Evolutionary conservation across 305 asterid genomes (phyloP).

Genomic region (Solanum hybrid): DNA sequence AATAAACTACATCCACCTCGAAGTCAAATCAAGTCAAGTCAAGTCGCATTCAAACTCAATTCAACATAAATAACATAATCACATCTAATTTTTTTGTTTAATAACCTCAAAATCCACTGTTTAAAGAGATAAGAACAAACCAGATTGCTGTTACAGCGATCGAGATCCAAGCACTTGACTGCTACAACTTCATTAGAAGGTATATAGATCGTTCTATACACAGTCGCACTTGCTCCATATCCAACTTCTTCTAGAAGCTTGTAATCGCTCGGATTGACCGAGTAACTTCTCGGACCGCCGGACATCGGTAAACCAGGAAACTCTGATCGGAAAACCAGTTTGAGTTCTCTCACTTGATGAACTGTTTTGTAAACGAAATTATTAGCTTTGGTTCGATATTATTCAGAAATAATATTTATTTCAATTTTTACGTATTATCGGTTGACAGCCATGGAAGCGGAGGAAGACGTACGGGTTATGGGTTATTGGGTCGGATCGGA

Average conservation of each 20-base stretch:
- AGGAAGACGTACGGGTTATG: not conserved
- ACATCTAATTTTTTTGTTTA: not conserved
- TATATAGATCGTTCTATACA: slow-evolving; percentile 75
- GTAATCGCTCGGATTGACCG: slow-evolving; percentile 66
- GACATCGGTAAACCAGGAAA: not conserved
- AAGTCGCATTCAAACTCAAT: not conserved
- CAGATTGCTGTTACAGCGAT: slow-evolving; percentile 96
- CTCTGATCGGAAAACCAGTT: not conserved
- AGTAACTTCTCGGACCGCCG: slow-evolving; percentile 36
- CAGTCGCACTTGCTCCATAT: slow-evolving; percentile 92
- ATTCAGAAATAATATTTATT: not conserved
- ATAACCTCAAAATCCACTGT: not conserved
- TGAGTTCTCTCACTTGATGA: not conserved
- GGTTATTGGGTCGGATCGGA: not conserved
- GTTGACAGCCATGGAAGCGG: not conserved
- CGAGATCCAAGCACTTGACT: slow-evolving; percentile 98
- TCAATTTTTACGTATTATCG: not conserved
- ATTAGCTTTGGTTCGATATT: not conserved
- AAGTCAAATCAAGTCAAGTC: not conserved
- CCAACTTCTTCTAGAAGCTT: slow-evolving; percentile 87
- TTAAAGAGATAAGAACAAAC: slow-evolving; percentile 20
- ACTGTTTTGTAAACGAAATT: not conserved
- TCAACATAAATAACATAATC: not conserved
- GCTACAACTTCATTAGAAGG: slow-evolving; percentile 85
- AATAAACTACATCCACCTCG: not conserved